phyloP scores from a whole-genome alignment of 2,329 filamentous ascomycete species.

The Epichloe sylvatica region DNA sequence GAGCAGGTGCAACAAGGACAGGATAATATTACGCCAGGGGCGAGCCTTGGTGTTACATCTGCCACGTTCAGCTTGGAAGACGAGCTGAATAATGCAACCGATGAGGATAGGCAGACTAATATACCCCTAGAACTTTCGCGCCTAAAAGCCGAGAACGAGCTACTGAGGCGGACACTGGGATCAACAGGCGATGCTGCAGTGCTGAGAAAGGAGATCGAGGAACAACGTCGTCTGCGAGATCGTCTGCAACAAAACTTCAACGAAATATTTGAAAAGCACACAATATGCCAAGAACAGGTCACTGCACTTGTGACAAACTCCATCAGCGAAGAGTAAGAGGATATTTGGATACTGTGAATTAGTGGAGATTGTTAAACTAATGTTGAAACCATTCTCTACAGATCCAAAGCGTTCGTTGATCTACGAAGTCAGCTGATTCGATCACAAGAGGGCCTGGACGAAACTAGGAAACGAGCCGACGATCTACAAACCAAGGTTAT shows the following conservation, averaged over 20 bases:
- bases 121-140: constrained; percentile 41
- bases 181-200: constrained; percentile 40
- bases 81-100: constrained; percentile 39
- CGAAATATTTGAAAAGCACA: constrained; percentile 44
- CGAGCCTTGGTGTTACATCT: constrained; percentile 7
- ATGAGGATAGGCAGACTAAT: constrained; percentile 23
- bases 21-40: constrained; percentile 10
- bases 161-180: constrained; percentile 40
- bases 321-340: constrained; percentile 42
- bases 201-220: constrained; percentile 42
- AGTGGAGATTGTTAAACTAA: background rate
- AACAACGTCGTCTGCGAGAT: constrained; percentile 35
- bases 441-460: constrained; percentile 32
- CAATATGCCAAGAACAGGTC: constrained; percentile 43
- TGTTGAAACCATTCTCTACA: constrained; percentile 29
- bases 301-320: constrained; percentile 37
- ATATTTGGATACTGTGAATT: constrained; percentile 3
- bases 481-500: constrained; percentile 34
- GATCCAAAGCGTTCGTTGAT: constrained; percentile 37
- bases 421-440: constrained; percentile 35
- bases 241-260: constrained; percentile 40
- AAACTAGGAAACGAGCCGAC: constrained; percentile 26
- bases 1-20: constrained; percentile 37
- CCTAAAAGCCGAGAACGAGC: constrained; percentile 46
- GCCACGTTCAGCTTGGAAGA: constrained; percentile 39